Percentiles rank a stretch among this genome's conserved stretches.
Evolutionary conservation across 2,329 filamentous ascomycete genomes (phyloP).

Genomic region (Penicillium hesseltinei): DNA sequence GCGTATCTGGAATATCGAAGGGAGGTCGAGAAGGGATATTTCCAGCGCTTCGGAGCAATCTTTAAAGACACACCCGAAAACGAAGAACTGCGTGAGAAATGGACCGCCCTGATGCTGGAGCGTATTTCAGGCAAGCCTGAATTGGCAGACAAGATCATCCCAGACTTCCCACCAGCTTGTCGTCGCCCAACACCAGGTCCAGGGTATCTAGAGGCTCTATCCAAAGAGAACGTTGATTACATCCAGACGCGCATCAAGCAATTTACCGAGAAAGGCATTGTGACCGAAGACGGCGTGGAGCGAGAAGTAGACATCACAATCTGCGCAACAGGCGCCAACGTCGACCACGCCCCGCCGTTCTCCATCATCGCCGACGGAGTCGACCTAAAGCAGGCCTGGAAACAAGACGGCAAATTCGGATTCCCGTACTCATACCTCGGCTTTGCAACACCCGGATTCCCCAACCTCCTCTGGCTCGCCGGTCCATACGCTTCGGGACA

Average conservation of each 20-base stretch:
- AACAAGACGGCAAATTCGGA: slow-evolving; percentile 53
- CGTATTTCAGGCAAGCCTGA: slow-evolving; percentile 56
- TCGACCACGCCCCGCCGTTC: slow-evolving; percentile 59
- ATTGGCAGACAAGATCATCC: slow-evolving; percentile 56
- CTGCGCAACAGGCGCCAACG: slow-evolving; percentile 67
- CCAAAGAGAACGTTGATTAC: slow-evolving; percentile 61
- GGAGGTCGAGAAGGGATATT: slow-evolving; percentile 60
- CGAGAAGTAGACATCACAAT: slow-evolving; percentile 64
- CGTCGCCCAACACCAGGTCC: slow-evolving; percentile 64
- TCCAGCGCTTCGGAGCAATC: slow-evolving; percentile 55
- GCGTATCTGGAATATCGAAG: slow-evolving; percentile 62
- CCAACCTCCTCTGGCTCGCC: slow-evolving; percentile 64
- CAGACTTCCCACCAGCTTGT: slow-evolving; percentile 64
- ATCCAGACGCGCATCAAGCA: slow-evolving; percentile 57
- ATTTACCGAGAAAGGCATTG: slow-evolving; percentile 60
- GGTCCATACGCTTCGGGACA: slow-evolving; percentile 61
- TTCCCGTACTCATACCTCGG: slow-evolving; percentile 69
- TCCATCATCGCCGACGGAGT: slow-evolving; percentile 56
- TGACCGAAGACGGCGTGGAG: slow-evolving; percentile 57
- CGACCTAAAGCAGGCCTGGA: slow-evolving; percentile 59
- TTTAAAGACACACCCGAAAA: slow-evolving; percentile 56
- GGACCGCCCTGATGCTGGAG: slow-evolving; percentile 53
- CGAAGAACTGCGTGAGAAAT: slow-evolving; percentile 47
- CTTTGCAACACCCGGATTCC: slow-evolving; percentile 62
- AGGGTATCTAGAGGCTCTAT: slow-evolving; percentile 65